Evolutionary conservation across 1,284 basidiomycete species (phyloP), one percentile per base, ranked within the genome.

Genomic region (Meripilus lineatus): DNA sequence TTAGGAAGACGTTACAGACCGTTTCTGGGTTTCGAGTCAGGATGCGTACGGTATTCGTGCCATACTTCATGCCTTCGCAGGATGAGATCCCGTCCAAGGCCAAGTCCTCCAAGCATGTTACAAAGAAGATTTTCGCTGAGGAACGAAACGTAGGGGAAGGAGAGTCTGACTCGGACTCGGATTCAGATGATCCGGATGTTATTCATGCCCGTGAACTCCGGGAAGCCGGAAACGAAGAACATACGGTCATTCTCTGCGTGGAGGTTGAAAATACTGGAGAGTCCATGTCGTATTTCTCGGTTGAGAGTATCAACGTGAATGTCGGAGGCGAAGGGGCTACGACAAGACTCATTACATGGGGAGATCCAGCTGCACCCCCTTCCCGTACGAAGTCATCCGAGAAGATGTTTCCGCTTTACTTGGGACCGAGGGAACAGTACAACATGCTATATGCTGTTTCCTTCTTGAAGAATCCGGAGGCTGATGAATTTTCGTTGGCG

Each of bases 31-130:
- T 94, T 60, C 75, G 81, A 20, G 86, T 94, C 15, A 80, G 90
- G 25, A 93, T 93, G 89, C 77, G 89, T 17, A 92, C 89, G 0
- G 81, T 91, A 5, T 89, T 92, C 53, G 79, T 93, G 2, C 91
- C 90, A 0, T 84, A 89, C 54, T 77, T 92, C 15, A 69, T 82
- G 44, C 66, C 82, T 4, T 74, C 78, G 11, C 57, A 56, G 21
- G 46, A 44, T 21, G 4, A n/a, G 48, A 28, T 38, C 52, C 15
- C 50, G 42, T 18, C 40, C 25, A 52, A 50, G 25, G n/a, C n/a
- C n/a, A 46, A 46, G 7, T 36, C 45, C 5, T 25, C 25, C 2
- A 22, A 38, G 34, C 38, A 47, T 23, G 34, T 4, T 11, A 40
- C 35, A 6, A n/a, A 20, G 13, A 20, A 24, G 10, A 23, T 25